Evolutionary conservation across 202 grass and related monocot genomes (phyloP), one percentile per base, ranked within the genome.

Genomic region (Zizania palustris): DNA sequence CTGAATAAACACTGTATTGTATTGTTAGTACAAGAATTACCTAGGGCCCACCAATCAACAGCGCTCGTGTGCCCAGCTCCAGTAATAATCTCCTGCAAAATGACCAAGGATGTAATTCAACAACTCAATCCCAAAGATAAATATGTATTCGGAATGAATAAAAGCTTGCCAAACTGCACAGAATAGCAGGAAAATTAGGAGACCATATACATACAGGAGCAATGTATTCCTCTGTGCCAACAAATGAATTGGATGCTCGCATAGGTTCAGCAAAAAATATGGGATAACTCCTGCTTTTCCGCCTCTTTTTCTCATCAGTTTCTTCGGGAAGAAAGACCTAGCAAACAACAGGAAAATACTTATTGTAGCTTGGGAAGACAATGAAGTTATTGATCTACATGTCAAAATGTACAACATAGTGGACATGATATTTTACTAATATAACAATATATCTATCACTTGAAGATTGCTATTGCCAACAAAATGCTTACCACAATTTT

Each of bases 201-300:
- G 72, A 20, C 11, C 21, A 72, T 82, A 77, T 74, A 79, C 80
- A 69, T 87, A 93, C 93, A 59, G 93, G 93, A 56, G 93, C 93
- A 71, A 97, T 97, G 72, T 97, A 97, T 57, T 97, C 93, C 80
- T 97, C 93, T 35, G 93, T 97, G 55, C 93, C 93, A 85, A 93
- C 93, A 79, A 97, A 97, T 7, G 93, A 97, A 82, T 97, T 97
- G 36, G 90, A 97, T 66, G 93, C 90, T 82, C 93, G 84, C 86
- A 93, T 88, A 45, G 93, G 93, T 85, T 97, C 90, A 36, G 88
- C 93, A 34, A 97, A 71, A 69, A 93, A 91, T 72, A 97, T 64
- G 56, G 93, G 93, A 74, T 53, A 88, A 35, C 59, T 78, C 48
- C 84, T 91, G 39, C 66, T 80, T 67, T 79, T 93, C 53, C 56